These are phyloP conservation scores for Botrytis galanthina DNA, from an alignment of 2,329 filamentous ascomycete genomes.

Conservation along the genomic window DNA sequence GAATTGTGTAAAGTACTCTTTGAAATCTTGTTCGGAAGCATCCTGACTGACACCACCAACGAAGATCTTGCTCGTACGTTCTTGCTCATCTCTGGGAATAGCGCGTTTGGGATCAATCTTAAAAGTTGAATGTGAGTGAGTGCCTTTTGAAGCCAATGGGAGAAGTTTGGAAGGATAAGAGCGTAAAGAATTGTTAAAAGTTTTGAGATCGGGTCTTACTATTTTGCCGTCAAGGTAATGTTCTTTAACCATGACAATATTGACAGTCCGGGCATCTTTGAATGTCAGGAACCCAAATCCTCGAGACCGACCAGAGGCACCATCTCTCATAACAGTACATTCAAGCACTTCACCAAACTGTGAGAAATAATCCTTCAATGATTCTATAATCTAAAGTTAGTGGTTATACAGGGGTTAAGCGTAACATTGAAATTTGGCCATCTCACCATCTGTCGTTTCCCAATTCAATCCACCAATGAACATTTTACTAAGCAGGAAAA, in stretches of 20 bases:
- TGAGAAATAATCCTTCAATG: constrained; percentile 92
- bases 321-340: constrained; percentile 99
- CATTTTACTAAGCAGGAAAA: constrained; percentile 75
- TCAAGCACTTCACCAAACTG: constrained; percentile 97
- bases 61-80: constrained; percentile 98
- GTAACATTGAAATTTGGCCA: constrained; percentile 1
- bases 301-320: constrained; percentile 85
- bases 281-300: constrained; percentile 98
- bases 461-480: constrained; percentile 98
- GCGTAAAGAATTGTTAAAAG: constrained; percentile 25
- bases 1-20: constrained; percentile 94
- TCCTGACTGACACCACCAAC: constrained; percentile 97
- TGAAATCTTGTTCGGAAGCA: constrained; percentile 93
- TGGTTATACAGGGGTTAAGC: neutral
- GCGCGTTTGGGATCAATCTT: constrained; percentile 95
- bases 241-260: constrained; percentile 99
- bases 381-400: constrained; percentile 59
- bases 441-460: constrained; percentile 94
- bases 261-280: constrained; percentile 95
- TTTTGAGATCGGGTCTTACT: constrained; percentile 55
- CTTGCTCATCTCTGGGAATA: constrained; percentile 95
- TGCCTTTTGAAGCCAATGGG: constrained; percentile 31
- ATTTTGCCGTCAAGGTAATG: constrained; percentile 98
- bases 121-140: constrained; percentile 27
- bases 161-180: constrained; percentile 27